Conservation (phyloP, 2,329 filamentous ascomycete genomes). For the Trichoderma oligosporum region DNA sequence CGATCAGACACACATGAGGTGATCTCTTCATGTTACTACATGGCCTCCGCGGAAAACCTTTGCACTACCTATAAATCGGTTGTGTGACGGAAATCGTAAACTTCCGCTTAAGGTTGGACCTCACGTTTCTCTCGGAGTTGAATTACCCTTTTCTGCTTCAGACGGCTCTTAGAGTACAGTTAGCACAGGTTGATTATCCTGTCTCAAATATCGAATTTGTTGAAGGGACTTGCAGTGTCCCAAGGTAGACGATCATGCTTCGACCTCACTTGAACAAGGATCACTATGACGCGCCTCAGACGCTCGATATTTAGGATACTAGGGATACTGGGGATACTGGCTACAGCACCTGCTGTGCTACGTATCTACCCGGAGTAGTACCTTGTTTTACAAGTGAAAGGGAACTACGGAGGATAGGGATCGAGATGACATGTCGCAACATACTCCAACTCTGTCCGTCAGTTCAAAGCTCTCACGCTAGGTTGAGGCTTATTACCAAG, state of each 20-base stretch:
- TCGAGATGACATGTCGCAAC: not conserved
- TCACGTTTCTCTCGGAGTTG: not conserved
- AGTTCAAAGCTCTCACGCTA: not conserved
- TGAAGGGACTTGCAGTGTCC: not conserved
- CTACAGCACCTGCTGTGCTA: no score
- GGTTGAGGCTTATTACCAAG: not conserved
- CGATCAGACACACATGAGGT: slow-evolving; percentile 56
- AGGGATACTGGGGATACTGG: no score
- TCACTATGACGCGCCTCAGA: not conserved
- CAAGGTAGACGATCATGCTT: not conserved
- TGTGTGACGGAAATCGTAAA: not conserved
- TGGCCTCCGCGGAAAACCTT: not conserved
- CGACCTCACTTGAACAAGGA: not conserved
- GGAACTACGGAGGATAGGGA: not conserved
- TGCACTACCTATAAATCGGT: not conserved
- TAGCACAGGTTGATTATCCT: not conserved
- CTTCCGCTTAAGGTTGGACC: not conserved
- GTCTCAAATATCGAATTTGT: not conserved
- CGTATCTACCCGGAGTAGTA: not conserved
- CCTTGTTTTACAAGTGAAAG: not conserved
- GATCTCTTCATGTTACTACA: slow-evolving; percentile 20
- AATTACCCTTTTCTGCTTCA: not conserved
- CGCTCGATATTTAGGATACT: not conserved
- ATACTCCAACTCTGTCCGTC: not conserved
- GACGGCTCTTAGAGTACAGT: not conserved